phyloP scores from a whole-genome alignment of 768 basidiomycete species.

The Kondoa subrosea region DNA sequence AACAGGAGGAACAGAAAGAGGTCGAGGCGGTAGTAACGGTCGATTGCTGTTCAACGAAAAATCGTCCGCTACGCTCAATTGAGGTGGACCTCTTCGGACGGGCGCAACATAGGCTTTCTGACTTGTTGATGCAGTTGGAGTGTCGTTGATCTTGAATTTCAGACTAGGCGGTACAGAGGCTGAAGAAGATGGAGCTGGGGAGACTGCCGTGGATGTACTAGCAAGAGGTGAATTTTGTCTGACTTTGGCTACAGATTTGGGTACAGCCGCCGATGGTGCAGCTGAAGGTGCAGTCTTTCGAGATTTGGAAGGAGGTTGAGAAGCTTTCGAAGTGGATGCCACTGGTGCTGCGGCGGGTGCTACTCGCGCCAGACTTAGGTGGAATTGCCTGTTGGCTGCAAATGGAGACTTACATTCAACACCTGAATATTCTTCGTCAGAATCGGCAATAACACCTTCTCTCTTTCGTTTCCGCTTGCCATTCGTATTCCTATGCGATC shows the following conservation, averaged over 20 bases:
- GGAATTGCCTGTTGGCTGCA: too few relatives aligned
- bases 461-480: conserved; percentile 17
- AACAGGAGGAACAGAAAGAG: conserved; percentile 25
- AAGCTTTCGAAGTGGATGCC: not conserved
- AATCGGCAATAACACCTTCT: conserved; percentile 18
- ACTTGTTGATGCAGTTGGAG: not conserved
- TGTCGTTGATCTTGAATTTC: not conserved
- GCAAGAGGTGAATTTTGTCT: conserved; percentile 12
- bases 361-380: too few relatives aligned
- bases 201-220: not conserved
- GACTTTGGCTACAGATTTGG: conserved; percentile 14
- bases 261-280: not conserved
- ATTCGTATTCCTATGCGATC: not conserved
- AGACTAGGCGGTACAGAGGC: not conserved
- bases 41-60: conserved; percentile 12
- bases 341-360: too few relatives aligned
- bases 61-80: conserved; percentile 5
- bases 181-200: conserved; percentile 5
- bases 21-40: conserved; percentile 21
- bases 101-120: not conserved
- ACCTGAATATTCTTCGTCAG: conserved; percentile 20
- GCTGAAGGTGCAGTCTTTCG: not conserved
- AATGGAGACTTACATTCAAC: conserved; percentile 4
- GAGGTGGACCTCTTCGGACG: not conserved
- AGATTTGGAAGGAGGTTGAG: not conserved